Percentiles rank a stretch among this genome's conserved stretches.
Conservation (phyloP, 139 green algal genomes). For the Tetradesmus lagerheimii region DNA sequence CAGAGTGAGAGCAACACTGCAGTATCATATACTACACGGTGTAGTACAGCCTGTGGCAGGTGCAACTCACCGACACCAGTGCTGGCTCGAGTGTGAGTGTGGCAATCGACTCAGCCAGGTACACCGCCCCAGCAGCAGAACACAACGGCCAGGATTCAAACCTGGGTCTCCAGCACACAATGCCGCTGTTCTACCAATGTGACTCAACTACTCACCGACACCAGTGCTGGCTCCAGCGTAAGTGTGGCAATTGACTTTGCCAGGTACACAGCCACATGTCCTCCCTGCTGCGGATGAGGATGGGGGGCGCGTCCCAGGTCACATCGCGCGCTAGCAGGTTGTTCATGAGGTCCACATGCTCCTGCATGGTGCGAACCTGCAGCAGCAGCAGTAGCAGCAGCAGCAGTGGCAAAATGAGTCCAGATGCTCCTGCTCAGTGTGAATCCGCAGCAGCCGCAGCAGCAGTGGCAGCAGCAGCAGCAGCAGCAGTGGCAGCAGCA, state of each 20-base stretch:
- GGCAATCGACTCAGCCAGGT: too few relatives aligned
- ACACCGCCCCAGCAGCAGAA: too few relatives aligned
- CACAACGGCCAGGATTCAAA: too few relatives aligned
- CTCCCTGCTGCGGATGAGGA: slow-evolving; percentile 1
- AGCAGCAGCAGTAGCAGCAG: slow-evolving; percentile 12
- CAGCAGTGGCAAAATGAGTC: not conserved
- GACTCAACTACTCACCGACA: not conserved
- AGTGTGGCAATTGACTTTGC: not conserved
- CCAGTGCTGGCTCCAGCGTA: not conserved
- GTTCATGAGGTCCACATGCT: slow-evolving; percentile 21
- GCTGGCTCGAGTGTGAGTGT: too few relatives aligned
- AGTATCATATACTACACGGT: too few relatives aligned
- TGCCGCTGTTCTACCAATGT: too few relatives aligned
- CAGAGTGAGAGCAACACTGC: not conserved
- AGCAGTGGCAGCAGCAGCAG: slow-evolving; percentile 19
- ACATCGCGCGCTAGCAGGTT: slow-evolving; percentile 11
- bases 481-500: not conserved
- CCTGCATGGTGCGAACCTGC: slow-evolving; percentile 26
- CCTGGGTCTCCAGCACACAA: too few relatives aligned
- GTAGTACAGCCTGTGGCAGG: too few relatives aligned
- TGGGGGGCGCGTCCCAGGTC: slow-evolving; percentile 22
- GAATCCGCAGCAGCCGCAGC: slow-evolving; percentile 27
- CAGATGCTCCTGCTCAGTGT: too few relatives aligned
- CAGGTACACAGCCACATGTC: slow-evolving; percentile 14
- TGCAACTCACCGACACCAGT: too few relatives aligned